A percentile compares a stretch with the other conserved stretches of the same genome.
Evolutionary conservation across 148 eudicot species (phyloP).

Genomic region (Spergularia bocconei): DNA sequence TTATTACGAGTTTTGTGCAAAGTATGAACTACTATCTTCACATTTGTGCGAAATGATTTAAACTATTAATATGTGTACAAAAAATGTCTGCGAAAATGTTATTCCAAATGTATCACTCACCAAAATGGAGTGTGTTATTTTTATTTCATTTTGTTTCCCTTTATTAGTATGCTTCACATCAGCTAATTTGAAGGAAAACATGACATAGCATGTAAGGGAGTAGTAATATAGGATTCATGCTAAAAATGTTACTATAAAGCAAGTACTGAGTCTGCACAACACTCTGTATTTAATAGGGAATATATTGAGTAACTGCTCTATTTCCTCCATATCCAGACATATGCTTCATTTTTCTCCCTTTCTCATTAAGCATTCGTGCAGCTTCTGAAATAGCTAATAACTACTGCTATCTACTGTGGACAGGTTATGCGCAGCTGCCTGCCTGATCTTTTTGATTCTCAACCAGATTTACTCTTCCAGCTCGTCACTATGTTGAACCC

Average conservation of each 20-base stretch:
- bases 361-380: background rate
- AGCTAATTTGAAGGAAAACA: background rate
- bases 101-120: too few relatives aligned
- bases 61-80: too few relatives aligned
- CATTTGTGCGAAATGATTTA: too few relatives aligned
- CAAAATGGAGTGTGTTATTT: too few relatives aligned
- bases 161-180: background rate
- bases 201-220: background rate
- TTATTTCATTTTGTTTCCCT: too few relatives aligned
- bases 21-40: too few relatives aligned
- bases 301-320: background rate
- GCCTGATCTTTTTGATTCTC: slow-evolving; percentile 97
- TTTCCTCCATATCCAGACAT: background rate
- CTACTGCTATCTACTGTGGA: slow-evolving; percentile 18
- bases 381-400: background rate
- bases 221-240: background rate
- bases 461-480: slow-evolving; percentile 96
- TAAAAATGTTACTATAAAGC: background rate
- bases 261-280: background rate
- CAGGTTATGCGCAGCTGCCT: slow-evolving; percentile 91
- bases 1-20: too few relatives aligned
- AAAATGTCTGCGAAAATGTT: too few relatives aligned
- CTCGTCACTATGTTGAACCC: slow-evolving; percentile 99
- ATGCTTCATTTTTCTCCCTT: background rate
- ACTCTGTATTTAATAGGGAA: background rate